Evolutionary conservation across 768 basidiomycete genomes (phyloP).

Genomic region (Mycena galericulata): DNA sequence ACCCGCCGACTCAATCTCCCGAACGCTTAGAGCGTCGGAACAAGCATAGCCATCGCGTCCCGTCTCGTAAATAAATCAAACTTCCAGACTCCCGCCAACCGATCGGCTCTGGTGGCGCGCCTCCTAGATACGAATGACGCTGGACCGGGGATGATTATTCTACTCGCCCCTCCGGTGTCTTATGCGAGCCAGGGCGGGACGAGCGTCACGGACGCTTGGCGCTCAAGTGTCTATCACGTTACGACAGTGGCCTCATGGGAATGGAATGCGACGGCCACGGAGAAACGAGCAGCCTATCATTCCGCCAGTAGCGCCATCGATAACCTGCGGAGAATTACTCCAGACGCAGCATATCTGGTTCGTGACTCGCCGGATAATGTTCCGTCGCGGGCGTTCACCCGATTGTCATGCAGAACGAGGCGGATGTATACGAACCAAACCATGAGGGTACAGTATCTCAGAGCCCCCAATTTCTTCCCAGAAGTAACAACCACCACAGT

Average conservation of each 20-base stretch:
- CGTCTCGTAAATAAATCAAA: conserved; percentile 1
- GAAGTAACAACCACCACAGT: neutral
- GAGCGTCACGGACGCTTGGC: conserved; percentile 59
- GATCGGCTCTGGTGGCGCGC: neutral
- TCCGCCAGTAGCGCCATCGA: conserved; percentile 52
- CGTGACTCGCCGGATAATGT: conserved; percentile 23
- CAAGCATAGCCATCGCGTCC: neutral
- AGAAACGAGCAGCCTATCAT: conserved; percentile 50
- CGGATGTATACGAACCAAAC: conserved; percentile 61
- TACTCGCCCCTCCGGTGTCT: conserved; percentile 47
- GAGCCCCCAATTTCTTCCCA: neutral
- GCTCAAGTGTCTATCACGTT: conserved; percentile 54
- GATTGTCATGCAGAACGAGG: conserved; percentile 53
- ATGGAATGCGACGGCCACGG: conserved; percentile 56
- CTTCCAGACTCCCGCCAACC: neutral
- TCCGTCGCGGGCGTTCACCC: neutral
- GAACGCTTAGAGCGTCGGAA: neutral
- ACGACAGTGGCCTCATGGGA: conserved; percentile 57
- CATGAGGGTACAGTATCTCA: conserved; percentile 47
- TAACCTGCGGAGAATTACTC: conserved; percentile 55
- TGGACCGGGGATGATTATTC: conserved; percentile 49
- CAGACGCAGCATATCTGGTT: conserved; percentile 60
- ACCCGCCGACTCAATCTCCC: neutral
- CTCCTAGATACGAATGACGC: conserved; percentile 11
- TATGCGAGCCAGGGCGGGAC: conserved; percentile 43